Evolutionary conservation across 345 rosid genomes (phyloP), one percentile per base, ranked within the genome.

Genomic region (Murraya koenigii): DNA sequence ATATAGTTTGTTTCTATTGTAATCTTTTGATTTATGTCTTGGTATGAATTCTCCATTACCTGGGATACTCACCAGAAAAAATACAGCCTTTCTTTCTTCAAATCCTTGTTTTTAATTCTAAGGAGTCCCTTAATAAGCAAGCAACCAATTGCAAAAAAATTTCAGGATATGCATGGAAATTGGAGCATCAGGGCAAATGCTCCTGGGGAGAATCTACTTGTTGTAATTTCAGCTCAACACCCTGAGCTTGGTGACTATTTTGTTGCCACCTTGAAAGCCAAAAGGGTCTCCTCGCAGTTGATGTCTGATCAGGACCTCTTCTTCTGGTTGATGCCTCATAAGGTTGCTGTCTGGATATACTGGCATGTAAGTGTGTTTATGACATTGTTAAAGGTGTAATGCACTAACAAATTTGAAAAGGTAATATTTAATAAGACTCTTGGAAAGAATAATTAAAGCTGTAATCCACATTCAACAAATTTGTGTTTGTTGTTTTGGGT

Each of bases 301-400:
- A 84, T 74, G 30, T 83, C 75, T 9, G 85, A 93, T 81, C 88
- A 89, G 11, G 88, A 81, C n/a, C 52, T 83, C 32, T 93, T 86
- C 92, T 95, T 95, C 89, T 95, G 97, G 98, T 83, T 93, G 86
- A 91, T 95, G 97, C 99, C 99, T 80, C 99, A 93, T 64, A 93
- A 92, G 76, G 97, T 95, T 85, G 98, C 94, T 0, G 20, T 92
- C 39, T 95, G 97, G 97, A 93, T 95, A 80, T 95, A 93, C 79
- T 95, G 94, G 99, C 98, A 93, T 78, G 97, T 92, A 88, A 90
- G 99, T 93, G 39, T 25, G 55, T 69, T 65, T 62, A 30, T 71
- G 23, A 66, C 0, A 2, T 20, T 75, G 25, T 20, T 28, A 39
- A 38, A 2, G 49, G 6, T 67, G 30, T n/a, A 15, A 15, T 44